Percentiles rank a stretch among this genome's conserved stretches.
Evolutionary conservation across 73 alveolate genomes (phyloP).

Genomic region (Tetrahymena malaccensis): DNA sequence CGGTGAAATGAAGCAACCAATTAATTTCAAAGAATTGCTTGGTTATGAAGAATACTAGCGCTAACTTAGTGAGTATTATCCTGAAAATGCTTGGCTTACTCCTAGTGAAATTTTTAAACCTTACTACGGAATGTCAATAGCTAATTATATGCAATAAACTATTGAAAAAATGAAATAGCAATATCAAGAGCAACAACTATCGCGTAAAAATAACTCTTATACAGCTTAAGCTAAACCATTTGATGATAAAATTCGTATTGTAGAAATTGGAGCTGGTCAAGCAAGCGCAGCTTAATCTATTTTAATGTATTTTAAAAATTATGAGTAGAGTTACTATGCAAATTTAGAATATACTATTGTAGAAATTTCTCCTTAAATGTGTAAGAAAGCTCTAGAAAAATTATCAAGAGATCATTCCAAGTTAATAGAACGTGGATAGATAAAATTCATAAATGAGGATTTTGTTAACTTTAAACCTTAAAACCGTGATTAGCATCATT

Average conservation of each 20-base stretch:
- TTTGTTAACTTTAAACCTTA: slow-evolving; percentile 38
- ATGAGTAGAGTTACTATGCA: slow-evolving; percentile 42
- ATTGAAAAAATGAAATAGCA: neutral
- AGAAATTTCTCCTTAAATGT: slow-evolving; percentile 62
- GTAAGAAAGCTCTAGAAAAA: slow-evolving; percentile 43
- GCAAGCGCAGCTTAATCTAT: slow-evolving; percentile 73
- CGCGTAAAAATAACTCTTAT: neutral
- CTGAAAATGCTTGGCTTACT: slow-evolving; percentile 78
- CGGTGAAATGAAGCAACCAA: slow-evolving; percentile 62
- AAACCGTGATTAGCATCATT: slow-evolving; percentile 30
- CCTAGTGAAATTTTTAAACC: slow-evolving; percentile 84
- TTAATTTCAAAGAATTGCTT: slow-evolving; percentile 30
- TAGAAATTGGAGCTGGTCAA: slow-evolving; percentile 87
- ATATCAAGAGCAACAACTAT: neutral
- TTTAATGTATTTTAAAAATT: slow-evolving; percentile 58
- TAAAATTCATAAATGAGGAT: slow-evolving; percentile 48
- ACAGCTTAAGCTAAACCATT: neutral
- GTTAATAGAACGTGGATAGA: slow-evolving; percentile 27
- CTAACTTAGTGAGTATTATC: slow-evolving; percentile 58
- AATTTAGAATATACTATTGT: slow-evolving; percentile 57
- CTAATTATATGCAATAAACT: slow-evolving; percentile 55
- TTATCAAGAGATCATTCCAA: slow-evolving; percentile 39
- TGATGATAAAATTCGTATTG: slow-evolving; percentile 39
- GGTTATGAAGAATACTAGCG: slow-evolving; percentile 63
- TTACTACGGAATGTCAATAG: slow-evolving; percentile 75